These are phyloP conservation scores for Astrothelium macrocarpum DNA, from an alignment of 495 filamentous ascomycete species.

Conservation along the genomic window DNA sequence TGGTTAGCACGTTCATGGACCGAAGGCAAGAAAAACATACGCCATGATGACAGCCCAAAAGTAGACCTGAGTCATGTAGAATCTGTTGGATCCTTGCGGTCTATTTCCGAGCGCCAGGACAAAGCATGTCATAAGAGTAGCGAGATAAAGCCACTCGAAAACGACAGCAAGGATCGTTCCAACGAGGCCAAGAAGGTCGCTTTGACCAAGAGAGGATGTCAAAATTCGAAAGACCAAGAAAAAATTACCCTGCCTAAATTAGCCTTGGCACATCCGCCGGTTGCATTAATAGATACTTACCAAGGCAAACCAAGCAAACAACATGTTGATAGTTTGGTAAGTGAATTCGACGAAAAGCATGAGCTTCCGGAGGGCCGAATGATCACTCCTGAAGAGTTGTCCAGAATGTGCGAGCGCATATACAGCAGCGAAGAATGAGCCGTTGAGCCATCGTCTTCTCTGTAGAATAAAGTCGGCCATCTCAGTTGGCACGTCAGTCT, in stretches of 20 bases:
- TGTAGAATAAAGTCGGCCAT: conserved; percentile 96
- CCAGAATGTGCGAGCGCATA: conserved; percentile 93
- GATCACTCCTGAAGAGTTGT: conserved; percentile 85
- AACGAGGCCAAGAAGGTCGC: conserved; percentile 56
- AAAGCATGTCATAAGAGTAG: conserved; percentile 87
- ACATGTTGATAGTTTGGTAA: conserved; percentile 91
- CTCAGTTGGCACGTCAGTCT: conserved; percentile 94
- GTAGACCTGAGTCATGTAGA: conserved; percentile 93
- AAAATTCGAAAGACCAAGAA: conserved; percentile 98
- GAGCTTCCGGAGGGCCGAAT: conserved; percentile 77
- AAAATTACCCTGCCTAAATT: conserved; percentile 67
- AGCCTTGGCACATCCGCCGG: conserved; percentile 3
- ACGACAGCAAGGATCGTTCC: conserved; percentile 77
- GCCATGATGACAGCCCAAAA: conserved; percentile 96
- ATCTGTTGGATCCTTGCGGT: conserved; percentile 83
- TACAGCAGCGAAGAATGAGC: conserved; percentile 94
- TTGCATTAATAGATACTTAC: conserved; percentile 28
- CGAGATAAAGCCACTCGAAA: conserved; percentile 94
- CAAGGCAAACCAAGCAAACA: conserved; percentile 98
- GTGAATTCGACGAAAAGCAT: conserved; percentile 86
- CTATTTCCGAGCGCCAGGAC: conserved; percentile 91
- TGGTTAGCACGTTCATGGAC: conserved; percentile 6
- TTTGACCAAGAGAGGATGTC: conserved; percentile 67
- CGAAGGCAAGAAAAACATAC: conserved; percentile 37
- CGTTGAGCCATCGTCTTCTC: conserved; percentile 94